Evolutionary conservation across 2,329 filamentous ascomycete genomes (phyloP).

Genomic region (Colletotrichum caudatum): DNA sequence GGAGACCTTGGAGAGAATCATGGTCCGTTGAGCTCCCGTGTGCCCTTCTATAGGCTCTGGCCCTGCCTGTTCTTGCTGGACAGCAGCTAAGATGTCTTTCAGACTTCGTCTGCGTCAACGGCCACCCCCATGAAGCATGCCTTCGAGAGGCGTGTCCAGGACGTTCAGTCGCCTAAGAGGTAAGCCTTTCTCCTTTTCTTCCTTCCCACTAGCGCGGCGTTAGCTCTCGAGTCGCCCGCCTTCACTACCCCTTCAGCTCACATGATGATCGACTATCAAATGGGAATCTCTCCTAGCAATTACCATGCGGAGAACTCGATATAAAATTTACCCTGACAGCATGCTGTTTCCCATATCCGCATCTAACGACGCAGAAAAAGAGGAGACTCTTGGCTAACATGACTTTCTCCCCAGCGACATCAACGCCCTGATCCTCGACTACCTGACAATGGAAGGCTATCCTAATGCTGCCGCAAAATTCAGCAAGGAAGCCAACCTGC

Average conservation of each 20-base stretch:
- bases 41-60: constrained; percentile 9
- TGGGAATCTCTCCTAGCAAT: constrained; percentile 99
- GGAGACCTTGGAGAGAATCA: constrained; percentile 43
- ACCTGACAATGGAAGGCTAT: constrained; percentile 95
- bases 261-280: constrained; percentile 90
- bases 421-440: constrained; percentile 95
- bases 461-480: constrained; percentile 93
- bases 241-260: constrained; percentile 47
- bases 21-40: constrained; percentile 41
- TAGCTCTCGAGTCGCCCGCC: constrained; percentile 25
- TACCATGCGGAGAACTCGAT: constrained; percentile 88
- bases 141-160: constrained; percentile 86
- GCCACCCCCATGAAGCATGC: constrained; percentile 76
- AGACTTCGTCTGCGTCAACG: constrained; percentile 80
- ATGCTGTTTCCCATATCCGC: constrained; percentile 39
- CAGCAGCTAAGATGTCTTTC: constrained; percentile 43
- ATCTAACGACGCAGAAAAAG: constrained; percentile 22
- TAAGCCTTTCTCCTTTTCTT: constrained; percentile 62
- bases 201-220: constrained; percentile 29
- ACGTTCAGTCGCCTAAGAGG: constrained; percentile 90
- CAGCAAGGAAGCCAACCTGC: constrained; percentile 90
- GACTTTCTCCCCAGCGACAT: constrained; percentile 76
- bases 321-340: constrained; percentile 74
- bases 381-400: constrained; percentile 46
- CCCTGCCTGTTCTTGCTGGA: constrained; percentile 12